phyloP scores from a whole-genome alignment of 768 basidiomycete genomes.

The Sutorius australiensis region DNA sequence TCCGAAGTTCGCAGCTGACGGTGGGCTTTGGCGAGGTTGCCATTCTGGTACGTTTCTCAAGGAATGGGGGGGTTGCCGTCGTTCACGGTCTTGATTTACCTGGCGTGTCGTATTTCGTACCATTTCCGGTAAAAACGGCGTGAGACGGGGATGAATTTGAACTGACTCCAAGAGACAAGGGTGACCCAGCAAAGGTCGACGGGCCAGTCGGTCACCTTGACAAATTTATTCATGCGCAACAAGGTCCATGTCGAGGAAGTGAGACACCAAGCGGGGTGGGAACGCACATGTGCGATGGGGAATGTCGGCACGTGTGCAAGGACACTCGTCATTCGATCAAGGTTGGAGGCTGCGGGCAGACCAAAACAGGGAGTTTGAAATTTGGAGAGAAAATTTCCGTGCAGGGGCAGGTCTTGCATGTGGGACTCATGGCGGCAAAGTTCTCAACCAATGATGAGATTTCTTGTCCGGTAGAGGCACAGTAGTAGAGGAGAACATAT shows the following conservation, averaged over 20 bases:
- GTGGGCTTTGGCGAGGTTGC: not conserved
- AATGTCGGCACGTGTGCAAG: constrained; percentile 6
- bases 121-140: constrained; percentile 13
- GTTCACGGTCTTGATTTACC: not conserved
- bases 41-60: not conserved
- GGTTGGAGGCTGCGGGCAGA: constrained; percentile 12
- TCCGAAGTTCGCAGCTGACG: not conserved
- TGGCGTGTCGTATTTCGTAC: constrained; percentile 9
- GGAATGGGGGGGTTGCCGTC: not conserved
- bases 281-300: constrained; percentile 9
- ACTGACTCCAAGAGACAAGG: constrained; percentile 3
- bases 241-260: constrained; percentile 24
- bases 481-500: constrained; percentile 25
- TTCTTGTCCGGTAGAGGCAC: constrained; percentile 15
- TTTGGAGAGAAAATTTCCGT: constrained; percentile 17
- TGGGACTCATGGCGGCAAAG: constrained; percentile 7
- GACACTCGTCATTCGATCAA: constrained; percentile 8
- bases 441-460: constrained; percentile 11
- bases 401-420: constrained; percentile 7
- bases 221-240: constrained; percentile 9
- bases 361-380: constrained; percentile 21
- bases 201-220: constrained; percentile 3
- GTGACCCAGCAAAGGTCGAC: not conserved
- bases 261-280: constrained; percentile 8
- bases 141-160: not conserved